Base-by-base conservation (phyloP, 495 filamentous ascomycete genomes). In the Pseudomonodictys pantanalensis region DNA sequence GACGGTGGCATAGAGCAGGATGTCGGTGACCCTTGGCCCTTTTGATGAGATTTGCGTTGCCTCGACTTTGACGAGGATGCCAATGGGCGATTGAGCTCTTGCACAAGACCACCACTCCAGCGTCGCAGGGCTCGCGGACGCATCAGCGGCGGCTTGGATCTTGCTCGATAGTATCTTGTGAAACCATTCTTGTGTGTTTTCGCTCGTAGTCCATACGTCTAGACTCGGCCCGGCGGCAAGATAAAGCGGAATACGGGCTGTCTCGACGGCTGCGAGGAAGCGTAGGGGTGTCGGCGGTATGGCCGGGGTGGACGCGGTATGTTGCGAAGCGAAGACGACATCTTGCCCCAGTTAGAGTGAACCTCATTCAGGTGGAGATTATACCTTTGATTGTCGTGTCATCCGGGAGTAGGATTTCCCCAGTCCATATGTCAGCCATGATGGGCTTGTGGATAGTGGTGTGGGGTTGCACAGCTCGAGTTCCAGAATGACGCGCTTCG, bases 1-100 rank as follows among this genome's bases (percentile, higher is more conserved):
- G 29, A 64, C 41, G 8, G 60, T 68, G 42, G 65, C 81, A 51
- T 85, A 84, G 23, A 86, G 70, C 22, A 86, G 65, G 7, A 86
- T 56, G 52, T 85, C 81, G 10, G 83, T 80, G 2, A 77, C 69
- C 12, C 62, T 51, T 10, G 71, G 56, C 11, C 20, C 17, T 1
- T 15, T 62, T 2, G 15, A 15, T 11, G 12, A 10, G 2, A 8
- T 17, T n/a, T 46, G 20, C 2, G 47, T 25, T 9, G 7, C 46
- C 17, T 42, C 60, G 1, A 67, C 46, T 43, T 51, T 45, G 22
- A 52, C 62, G 11, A 69, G 42, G 3, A 67, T 65, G 17, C 67
- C 67, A 58, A 67, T 54, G 1, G 67, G 60, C 20, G 59, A 67
- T 38, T 69, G 67, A 9, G 51, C 24, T 26, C 55, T 47, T n/a